phyloP scores from a whole-genome alignment of 192 early-diverging fungal genomes.

The Helicostylum pulchrum region DNA sequence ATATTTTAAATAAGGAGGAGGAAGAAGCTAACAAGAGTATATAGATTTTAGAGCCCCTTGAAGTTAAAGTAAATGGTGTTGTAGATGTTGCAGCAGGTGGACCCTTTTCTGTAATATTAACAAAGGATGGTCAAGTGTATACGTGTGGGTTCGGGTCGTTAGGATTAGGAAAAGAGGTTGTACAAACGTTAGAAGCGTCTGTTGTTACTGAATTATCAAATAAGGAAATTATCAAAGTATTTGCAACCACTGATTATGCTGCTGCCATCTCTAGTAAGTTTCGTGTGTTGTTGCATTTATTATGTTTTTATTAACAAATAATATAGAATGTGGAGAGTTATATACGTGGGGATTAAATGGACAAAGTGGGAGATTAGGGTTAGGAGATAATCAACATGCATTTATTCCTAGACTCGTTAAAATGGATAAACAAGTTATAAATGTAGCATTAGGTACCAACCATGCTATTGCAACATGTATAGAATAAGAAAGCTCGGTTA shows the following conservation, averaged over 20 bases:
- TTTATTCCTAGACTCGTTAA: conserved; percentile 25
- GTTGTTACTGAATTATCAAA: conserved; percentile 34
- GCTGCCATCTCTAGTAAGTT: conserved; percentile 47
- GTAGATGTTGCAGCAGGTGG: conserved; percentile 64
- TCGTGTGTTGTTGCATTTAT: not conserved
- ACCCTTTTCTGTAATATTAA: conserved; percentile 55
- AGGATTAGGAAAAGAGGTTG: conserved; percentile 45
- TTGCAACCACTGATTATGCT: conserved; percentile 63
- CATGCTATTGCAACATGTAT: conserved; percentile 29
- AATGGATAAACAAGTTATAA: conserved; percentile 16
- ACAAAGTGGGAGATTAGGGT: conserved; percentile 30
- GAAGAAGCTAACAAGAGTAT: conserved; percentile 23
- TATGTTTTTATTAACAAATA: not conserved
- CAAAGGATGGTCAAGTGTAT: conserved; percentile 53
- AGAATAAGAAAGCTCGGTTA: not conserved
- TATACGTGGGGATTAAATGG: conserved; percentile 38
- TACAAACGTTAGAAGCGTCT: conserved; percentile 40
- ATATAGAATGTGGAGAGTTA: conserved; percentile 30
- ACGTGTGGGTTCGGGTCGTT: conserved; percentile 68
- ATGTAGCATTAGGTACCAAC: conserved; percentile 28
- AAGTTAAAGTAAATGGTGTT: conserved; percentile 41
- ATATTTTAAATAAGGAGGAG: not conserved
- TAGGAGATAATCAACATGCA: conserved; percentile 32
- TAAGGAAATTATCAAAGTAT: conserved; percentile 40
- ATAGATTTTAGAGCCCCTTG: conserved; percentile 55